These are phyloP conservation scores for Eucalyptus victrix DNA, from an alignment of 345 rosid species.

Conservation along the genomic window DNA sequence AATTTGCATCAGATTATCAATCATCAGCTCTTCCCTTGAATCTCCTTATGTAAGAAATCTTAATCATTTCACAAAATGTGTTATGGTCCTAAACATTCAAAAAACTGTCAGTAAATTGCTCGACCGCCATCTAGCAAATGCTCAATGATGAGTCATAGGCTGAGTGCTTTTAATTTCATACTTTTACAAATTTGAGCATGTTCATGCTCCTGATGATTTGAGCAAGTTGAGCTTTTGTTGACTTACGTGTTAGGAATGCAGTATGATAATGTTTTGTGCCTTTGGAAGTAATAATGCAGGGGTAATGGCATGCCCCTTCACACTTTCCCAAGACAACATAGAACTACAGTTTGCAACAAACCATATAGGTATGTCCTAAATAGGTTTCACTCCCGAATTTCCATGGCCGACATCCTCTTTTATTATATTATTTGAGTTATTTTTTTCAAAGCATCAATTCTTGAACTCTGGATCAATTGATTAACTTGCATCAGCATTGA, in stretches of 20 bases:
- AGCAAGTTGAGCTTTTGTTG: not conserved
- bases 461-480: not conserved
- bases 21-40: constrained; percentile 44
- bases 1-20: constrained; percentile 39
- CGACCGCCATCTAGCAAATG: not conserved
- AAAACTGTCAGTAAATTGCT: not conserved
- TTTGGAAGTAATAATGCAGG: constrained; percentile 59
- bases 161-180: not conserved
- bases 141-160: not conserved
- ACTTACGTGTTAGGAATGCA: not conserved
- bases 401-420: not conserved
- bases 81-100: not conserved
- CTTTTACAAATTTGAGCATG: not conserved
- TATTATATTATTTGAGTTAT: not conserved
- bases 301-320: constrained; percentile 42
- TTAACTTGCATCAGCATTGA: not conserved
- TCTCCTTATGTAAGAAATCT: constrained; percentile 30
- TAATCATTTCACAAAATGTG: not conserved
- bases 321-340: constrained; percentile 36
- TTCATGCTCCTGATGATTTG: not conserved
- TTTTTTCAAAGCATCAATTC: not conserved
- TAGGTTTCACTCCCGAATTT: not conserved
- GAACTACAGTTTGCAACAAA: constrained; percentile 54
- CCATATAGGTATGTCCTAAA: constrained; percentile 31
- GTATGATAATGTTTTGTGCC: not conserved